phyloP scores from a whole-genome alignment of 176 grass and related monocot genomes.

The Areca catechu region DNA sequence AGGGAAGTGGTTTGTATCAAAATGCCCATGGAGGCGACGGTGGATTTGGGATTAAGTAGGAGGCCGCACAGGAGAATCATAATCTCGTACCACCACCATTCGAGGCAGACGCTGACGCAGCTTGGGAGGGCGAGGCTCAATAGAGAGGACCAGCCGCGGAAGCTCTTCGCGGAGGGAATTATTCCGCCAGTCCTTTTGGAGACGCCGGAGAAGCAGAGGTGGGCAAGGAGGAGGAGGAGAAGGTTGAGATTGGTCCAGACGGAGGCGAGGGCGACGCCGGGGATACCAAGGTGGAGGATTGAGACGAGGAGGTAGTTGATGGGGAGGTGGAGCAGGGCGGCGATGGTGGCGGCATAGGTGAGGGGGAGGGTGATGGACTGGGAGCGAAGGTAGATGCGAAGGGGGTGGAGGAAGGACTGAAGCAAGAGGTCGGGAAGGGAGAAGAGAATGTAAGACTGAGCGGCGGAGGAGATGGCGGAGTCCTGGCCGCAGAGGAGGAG shows the following conservation, averaged over 20 bases:
- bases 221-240: conserved; percentile 49
- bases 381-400: conserved; percentile 85
- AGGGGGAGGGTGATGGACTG: conserved; percentile 82
- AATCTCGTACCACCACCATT: conserved; percentile 99
- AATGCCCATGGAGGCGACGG: conserved; percentile 86
- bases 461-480: conserved; percentile 37
- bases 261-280: conserved; percentile 67
- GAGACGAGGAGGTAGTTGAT: conserved; percentile 70
- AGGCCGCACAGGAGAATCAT: conserved; percentile 93
- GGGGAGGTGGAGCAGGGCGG: conserved; percentile 58
- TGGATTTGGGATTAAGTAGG: conserved; percentile 50
- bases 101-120: conserved; percentile 71
- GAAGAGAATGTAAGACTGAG: conserved; percentile 58
- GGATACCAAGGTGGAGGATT: conserved; percentile 48
- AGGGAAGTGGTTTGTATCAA: conserved; percentile 84
- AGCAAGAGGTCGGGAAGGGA: conserved; percentile 82
- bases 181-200: conserved; percentile 60
- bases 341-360: conserved; percentile 51
- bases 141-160: conserved; percentile 54
- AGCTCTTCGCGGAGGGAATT: conserved; percentile 30
- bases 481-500: conserved; percentile 82
- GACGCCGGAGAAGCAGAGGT: conserved; percentile 56
- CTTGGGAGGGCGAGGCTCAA: conserved; percentile 51
- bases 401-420: conserved; percentile 83
- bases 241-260: conserved; percentile 80